Evolutionary conservation across 2,329 filamentous ascomycete species (phyloP), one percentile per base, ranked within the genome.

Genomic region (Orbilia brochopaga): DNA sequence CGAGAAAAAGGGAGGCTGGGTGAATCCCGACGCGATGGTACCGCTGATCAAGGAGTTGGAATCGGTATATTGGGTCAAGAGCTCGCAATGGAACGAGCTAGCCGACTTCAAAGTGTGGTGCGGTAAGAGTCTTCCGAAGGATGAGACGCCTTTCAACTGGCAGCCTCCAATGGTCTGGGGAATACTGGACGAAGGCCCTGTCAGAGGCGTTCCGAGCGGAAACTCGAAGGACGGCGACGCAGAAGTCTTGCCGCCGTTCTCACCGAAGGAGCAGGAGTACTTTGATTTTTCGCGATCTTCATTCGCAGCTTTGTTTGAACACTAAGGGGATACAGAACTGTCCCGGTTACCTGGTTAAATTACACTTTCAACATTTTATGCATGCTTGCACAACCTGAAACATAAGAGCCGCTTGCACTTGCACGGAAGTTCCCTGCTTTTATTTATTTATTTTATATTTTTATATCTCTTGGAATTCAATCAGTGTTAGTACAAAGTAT

Each of bases 11-110:
- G 50, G 55, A 1, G n/a, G n/a, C 0, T 37, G 37, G 1, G 23
- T 53, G 0, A 58, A 63, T 48, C 40, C 35, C 7, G 65, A 69
- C 21, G 37, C 24, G 19, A 46, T 69, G 2, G 37, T 61, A 7
- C 58, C 58, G 1, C 50, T 69, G 27, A 23, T 69, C 2, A 62
- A 63, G 4, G 35, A 58, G 19, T 19, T 69, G 1, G 42, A 69
- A 19, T 24, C 23, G 2, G 1, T 63, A 8, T 69, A 62, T 15
- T 63, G 62, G n/a, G 23, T 69, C 13, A 69, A 69, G 35, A 69
- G 57, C 24, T 69, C 65, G 1, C 51, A 42, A 15, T 69, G 65
- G 65, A 69, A 63, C 27, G 58, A 69, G 19, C 10, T 63, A 1
- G 24, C 55, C 10, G 65, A 69, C 19, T 62, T 69, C 35, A 63